Base-by-base conservation (phyloP, 768 basidiomycete species). In the Galerina sulciceps region DNA sequence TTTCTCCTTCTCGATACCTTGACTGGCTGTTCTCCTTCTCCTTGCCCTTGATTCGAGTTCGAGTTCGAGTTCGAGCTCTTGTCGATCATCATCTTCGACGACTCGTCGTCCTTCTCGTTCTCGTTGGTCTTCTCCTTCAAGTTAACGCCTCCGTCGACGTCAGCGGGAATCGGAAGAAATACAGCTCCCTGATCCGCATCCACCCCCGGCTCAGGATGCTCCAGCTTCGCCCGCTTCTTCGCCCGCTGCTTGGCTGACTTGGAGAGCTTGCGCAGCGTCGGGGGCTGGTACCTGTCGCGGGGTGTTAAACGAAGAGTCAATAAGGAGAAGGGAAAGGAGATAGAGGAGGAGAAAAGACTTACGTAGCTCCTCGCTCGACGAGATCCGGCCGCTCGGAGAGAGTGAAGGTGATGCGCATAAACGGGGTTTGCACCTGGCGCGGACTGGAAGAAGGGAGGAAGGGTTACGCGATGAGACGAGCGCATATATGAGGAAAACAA, bases 321-420 rank as follows among this genome's bases (percentile, higher is more conserved):
- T 26, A 3, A 26, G 4, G 26, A 6, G 26, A 46, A 1, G 42
- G 53, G 46, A 4, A 51, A n/a, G n/a, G n/a, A n/a, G 15, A 26
- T 6, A 22, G n/a, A n/a, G n/a, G n/a, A 50, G 31, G 10, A 13
- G 13, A 18, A 20, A 38, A 3, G 17, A 73, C 84, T 61, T 64
- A 87, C 88, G 84, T 88, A 50, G 85, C 83, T 18, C 77, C 78
- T 9, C 71, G 65, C 18, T 72, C 67, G 6, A 68, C 68, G 23
- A 80, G 66, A 15, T 76, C 71, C 6, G 78, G 75, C 0, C 85
- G 69, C 53, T 82, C 76, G 50, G 64, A 64, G 20, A 75, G 73
- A 11, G 84, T 85, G 0, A 93, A 73, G 0, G 87, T 91, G 56
- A 93, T 75, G 60, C 81, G 85, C 86, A 93, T 89, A 56, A 82